Evolutionary conservation across 306 rosid species (phyloP).

Genomic region (Cucurbita ficifolia): DNA sequence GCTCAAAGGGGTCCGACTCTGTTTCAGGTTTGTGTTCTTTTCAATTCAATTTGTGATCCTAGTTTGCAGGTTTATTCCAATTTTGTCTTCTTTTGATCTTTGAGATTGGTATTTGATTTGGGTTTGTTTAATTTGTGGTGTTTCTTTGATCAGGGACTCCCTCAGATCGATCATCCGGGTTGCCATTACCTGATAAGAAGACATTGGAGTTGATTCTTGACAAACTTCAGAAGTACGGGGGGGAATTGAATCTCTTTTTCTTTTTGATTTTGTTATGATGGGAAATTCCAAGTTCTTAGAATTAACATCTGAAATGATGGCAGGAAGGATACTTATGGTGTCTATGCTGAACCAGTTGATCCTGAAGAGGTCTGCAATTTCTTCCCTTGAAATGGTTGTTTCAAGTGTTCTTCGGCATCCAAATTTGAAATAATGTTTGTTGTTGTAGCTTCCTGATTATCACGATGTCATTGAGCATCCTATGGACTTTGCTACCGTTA

Average conservation of each 20-base stretch:
- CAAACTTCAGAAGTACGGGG: constrained; percentile 84
- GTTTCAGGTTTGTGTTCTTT: constrained; percentile 49
- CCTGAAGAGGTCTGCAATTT: constrained; percentile 70
- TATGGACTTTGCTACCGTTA: constrained; percentile 90
- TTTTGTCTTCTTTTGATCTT: neutral
- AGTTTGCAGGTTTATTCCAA: neutral
- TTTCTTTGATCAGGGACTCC: constrained; percentile 55
- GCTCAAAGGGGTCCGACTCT: constrained; percentile 62
- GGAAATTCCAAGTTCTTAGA: constrained; percentile 3
- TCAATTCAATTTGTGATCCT: neutral
- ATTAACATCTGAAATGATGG: constrained; percentile 22
- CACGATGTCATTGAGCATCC: constrained; percentile 82
- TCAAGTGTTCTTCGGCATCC: constrained; percentile 8
- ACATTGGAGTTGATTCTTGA: constrained; percentile 79
- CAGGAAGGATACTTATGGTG: constrained; percentile 97
- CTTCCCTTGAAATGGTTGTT: neutral
- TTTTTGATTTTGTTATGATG: neutral
- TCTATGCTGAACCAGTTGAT: constrained; percentile 95
- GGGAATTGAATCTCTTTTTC: neutral
- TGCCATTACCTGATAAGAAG: constrained; percentile 80
- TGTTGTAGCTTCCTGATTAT: constrained; percentile 89
- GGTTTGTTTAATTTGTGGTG: neutral
- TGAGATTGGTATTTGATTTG: neutral
- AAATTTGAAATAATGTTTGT: constrained; percentile 14
- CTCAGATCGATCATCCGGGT: constrained; percentile 23